Evolutionary conservation across 495 filamentous ascomycete genomes (phyloP).

Genomic region (Neurospora sp.): DNA sequence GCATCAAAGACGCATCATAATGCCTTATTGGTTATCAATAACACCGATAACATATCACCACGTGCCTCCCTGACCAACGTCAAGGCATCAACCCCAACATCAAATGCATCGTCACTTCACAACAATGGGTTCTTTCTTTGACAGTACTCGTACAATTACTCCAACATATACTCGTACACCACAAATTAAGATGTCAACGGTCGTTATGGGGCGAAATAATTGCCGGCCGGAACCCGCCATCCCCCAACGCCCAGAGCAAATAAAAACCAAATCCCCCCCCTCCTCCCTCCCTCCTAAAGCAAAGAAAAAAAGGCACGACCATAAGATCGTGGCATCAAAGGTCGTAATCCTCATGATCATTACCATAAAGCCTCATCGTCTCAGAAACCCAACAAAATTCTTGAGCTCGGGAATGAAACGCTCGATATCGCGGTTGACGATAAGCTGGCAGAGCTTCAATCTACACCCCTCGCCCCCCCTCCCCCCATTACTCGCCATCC

Average conservation of each 20-base stretch:
- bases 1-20: not conserved
- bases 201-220: no score
- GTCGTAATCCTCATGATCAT: not conserved
- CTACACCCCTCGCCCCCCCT: not conserved
- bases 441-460: slow-evolving; percentile 81
- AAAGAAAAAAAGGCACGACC: not conserved
- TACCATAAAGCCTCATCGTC: not conserved
- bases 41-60: no score
- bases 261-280: not conserved
- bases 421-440: slow-evolving; percentile 99
- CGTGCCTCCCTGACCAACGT: not conserved
- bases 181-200: not conserved
- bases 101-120: not conserved
- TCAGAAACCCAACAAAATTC: slow-evolving; percentile 3
- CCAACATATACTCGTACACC: not conserved
- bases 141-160: not conserved
- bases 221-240: no score
- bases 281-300: not conserved
- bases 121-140: not conserved
- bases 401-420: slow-evolving; percentile 98
- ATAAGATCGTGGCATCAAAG: not conserved
- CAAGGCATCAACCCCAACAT: not conserved
- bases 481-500: not conserved
- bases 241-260: not conserved
- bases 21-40: not conserved